phyloP scores from a whole-genome alignment of 2,329 filamentous ascomycete species.

The Aspergillus sergii region DNA sequence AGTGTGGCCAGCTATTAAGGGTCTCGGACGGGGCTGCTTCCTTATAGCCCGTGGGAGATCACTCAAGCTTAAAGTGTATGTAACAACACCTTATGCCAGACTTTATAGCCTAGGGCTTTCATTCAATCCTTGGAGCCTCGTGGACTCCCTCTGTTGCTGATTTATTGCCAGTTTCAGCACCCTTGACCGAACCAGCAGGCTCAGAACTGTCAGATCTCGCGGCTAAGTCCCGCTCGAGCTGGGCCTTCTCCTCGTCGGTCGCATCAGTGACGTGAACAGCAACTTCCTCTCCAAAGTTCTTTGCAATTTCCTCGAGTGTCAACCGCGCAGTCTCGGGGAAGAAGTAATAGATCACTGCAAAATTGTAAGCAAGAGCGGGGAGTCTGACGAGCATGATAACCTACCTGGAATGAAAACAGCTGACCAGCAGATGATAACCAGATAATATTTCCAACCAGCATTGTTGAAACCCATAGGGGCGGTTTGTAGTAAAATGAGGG shows the following conservation, averaged over 20 bases:
- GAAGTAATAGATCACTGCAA: conserved; percentile 47
- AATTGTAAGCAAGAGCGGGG: conserved; percentile 8
- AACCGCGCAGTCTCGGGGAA: conserved; percentile 48
- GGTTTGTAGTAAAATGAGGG: conserved; percentile 53
- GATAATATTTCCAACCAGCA: conserved; percentile 55
- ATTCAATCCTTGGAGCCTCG: background rate
- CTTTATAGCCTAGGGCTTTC: background rate
- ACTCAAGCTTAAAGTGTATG: background rate
- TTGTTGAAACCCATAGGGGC: conserved; percentile 47
- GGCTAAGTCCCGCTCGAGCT: conserved; percentile 13
- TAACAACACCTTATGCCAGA: background rate
- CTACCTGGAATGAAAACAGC: conserved; percentile 44
- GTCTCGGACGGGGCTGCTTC: background rate
- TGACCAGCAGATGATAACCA: conserved; percentile 52
- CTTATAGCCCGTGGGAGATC: background rate
- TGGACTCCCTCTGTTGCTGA: background rate
- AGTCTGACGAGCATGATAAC: background rate
- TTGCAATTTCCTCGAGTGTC: conserved; percentile 50
- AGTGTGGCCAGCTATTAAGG: background rate
- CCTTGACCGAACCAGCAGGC: background rate
- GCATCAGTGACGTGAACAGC: conserved; percentile 50
- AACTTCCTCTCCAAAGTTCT: conserved; percentile 55
- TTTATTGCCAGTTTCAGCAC: background rate
- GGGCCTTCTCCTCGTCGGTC: conserved; percentile 42
- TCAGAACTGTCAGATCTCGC: background rate